Evolutionary conservation across 176 grass and related monocot species (phyloP), one percentile per base, ranked within the genome.

Genomic region (Chloris gayana): DNA sequence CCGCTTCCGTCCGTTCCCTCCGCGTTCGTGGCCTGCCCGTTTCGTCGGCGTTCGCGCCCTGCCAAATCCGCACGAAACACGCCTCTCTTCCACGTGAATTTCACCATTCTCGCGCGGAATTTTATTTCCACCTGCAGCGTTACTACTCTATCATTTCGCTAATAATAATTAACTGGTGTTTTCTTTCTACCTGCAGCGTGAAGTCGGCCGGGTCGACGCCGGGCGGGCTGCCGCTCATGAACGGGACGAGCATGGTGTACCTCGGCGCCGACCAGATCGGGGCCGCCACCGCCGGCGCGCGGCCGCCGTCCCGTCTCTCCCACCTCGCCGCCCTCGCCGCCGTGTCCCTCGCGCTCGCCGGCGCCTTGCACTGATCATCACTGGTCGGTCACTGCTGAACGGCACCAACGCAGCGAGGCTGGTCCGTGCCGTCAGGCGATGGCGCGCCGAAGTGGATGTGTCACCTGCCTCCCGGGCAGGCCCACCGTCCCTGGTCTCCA

Each of bases 161-260:
- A 53, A 46, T n/a, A 10, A 10, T 42, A 11, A 37, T 6, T 17
- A 1, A 13, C 3, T 64, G 2, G 24, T 64, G 13, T 2, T 53
- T 53, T 17, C 8, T 4, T 73, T 57, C 21, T 37, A 8, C 53
- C 34, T 42, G 77, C 88, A 90, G 88, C 66, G 59, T 86, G 49
- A 90, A 90, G 57, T 75, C 85, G 21, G 69, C 72, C 7, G 88
- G 68, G 57, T 60, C 46, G 32, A 85, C 54, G 88, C 61, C 15
- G 68, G 73, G 22, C 67, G 73, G 22, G 59, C 54, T 86, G 59
- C 88, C 88, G 19, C 34, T 90, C 60, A 79, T 72, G 64, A 90
- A 90, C 74, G 24, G 26, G 60, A 90, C 88, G 14, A 9, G 54
- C 24, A 90, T 90, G 88, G 79, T 83, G 13, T 90, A 85, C 57